A percentile compares a stretch with the other conserved stretches of the same genome.
phyloP scores from a whole-genome alignment of 1,139 yeast species.

The Trichomonascaceae sp. region DNA sequence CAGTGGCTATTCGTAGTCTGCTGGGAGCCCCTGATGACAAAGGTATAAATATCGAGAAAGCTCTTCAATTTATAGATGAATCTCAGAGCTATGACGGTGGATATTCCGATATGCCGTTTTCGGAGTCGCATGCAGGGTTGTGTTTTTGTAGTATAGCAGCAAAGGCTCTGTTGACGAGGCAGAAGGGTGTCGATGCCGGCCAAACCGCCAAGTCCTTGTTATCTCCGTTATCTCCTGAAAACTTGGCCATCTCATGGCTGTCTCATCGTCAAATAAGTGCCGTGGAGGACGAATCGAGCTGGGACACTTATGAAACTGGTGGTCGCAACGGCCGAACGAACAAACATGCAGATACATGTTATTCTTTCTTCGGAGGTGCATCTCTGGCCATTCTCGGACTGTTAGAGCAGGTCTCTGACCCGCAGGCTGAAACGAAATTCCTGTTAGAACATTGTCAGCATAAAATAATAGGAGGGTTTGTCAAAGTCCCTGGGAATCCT shows the following conservation, averaged over 20 bases:
- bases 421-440: slow-evolving; percentile 38
- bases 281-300: slow-evolving; percentile 33
- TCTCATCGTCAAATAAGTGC: slow-evolving; percentile 13
- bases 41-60: slow-evolving; percentile 41
- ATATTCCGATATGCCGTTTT: slow-evolving; percentile 40
- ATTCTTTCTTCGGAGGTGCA: slow-evolving; percentile 81
- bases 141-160: slow-evolving; percentile 81
- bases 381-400: slow-evolving; percentile 43
- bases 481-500: slow-evolving; percentile 53
- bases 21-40: slow-evolving; percentile 31
- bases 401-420: slow-evolving; percentile 35
- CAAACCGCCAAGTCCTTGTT: slow-evolving; percentile 31
- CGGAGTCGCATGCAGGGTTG: slow-evolving; percentile 83
- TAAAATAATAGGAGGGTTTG: slow-evolving; percentile 69
- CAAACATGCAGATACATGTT: slow-evolving; percentile 85
- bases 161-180: slow-evolving; percentile 43
- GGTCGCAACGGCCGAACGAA: slow-evolving; percentile 87
- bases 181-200: too few species aligned
- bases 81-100: slow-evolving; percentile 65
- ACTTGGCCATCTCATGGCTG: slow-evolving; percentile 47
- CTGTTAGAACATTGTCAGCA: slow-evolving; percentile 61
- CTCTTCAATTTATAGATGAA: slow-evolving; percentile 40
- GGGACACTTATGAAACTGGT: slow-evolving; percentile 48
- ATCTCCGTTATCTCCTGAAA: slow-evolving; percentile 45
- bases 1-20: slow-evolving; percentile 54